Evolutionary conservation across 1,284 basidiomycete species (phyloP), one percentile per base, ranked within the genome.

Genomic region (Mycosarcoma maydis): DNA sequence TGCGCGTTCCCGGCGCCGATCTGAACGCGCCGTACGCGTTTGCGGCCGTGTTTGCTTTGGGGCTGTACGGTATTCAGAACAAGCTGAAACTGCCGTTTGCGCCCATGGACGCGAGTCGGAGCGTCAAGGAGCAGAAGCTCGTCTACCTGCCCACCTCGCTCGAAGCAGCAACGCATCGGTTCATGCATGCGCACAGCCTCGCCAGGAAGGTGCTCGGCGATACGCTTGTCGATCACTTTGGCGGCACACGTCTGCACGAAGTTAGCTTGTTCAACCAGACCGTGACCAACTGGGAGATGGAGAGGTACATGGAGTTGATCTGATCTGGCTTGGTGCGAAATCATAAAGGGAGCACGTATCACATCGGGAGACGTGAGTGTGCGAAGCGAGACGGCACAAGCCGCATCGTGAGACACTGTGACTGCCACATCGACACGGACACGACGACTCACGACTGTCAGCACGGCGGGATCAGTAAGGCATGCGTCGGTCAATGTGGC

Each of bases 1-100:
- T 96, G 39, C 89, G 94, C 42, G 88, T 98, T n/a, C 93, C 95
- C 3, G 94, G 95, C 17, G 94, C 94, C 34, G 94, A 98, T 78
- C 92, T 96, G 87, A 94, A 95, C 82, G 90, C 94, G 0, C 91
- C 93, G 83, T 92, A 90, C 72, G 88, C 92, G 0, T 85, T 97
- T 42, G 88, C 90, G 39, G 90, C 94, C 2, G 90, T 95, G 65
- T 92, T 95, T 82, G 86, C 88, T 10, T 85, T 95, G 19, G 94
- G 95, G 4, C 82, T 96, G 24, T 86, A 92, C 54, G 94, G 94
- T 0, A 92, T 98, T 57, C 86, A 89, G 82, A 89, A 90, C 83
- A 87, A 90, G 82, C 82, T 90, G 59, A 68, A 85, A 19, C 83
- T 97, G 30, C 86, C 88, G 0, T 87, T 87, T 33, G 88, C 89